A percentile compares a stretch with the other conserved stretches of the same genome.
Conservation (phyloP, 1,139 yeast species). For the Sugiyamaella neomexicana region DNA sequence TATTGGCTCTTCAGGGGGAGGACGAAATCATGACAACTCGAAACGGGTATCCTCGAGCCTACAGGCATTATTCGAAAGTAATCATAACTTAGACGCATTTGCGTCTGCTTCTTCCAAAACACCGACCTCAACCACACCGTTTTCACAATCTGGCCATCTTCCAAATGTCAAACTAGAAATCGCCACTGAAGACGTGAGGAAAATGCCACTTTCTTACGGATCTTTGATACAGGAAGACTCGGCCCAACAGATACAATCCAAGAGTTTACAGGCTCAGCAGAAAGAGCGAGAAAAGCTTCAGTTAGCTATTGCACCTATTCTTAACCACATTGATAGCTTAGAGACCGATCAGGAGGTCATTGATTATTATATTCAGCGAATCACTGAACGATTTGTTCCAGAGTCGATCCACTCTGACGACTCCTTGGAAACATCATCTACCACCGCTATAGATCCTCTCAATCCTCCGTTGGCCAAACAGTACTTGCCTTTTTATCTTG, state of each 20-base stretch:
- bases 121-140: not conserved
- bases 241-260: conserved; percentile 3
- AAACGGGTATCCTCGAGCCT: conserved; percentile 19
- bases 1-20: conserved; percentile 8
- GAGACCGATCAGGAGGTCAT: conserved; percentile 34
- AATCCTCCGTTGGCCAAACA: conserved; percentile 25
- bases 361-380: conserved; percentile 29
- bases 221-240: conserved; percentile 22
- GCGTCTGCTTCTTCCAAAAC: conserved; percentile 1
- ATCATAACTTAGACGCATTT: not conserved
- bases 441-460: conserved; percentile 14
- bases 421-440: conserved; percentile 7
- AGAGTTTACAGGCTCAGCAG: conserved; percentile 12
- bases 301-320: conserved; percentile 25
- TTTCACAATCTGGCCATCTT: conserved; percentile 5
- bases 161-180: conserved; percentile 27
- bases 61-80: conserved; percentile 31
- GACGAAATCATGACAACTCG: not conserved
- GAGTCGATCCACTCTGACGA: not conserved
- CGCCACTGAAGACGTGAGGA: conserved; percentile 28
- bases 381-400: conserved; percentile 24
- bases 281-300: conserved; percentile 17
- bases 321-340: conserved; percentile 32
- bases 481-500: conserved; percentile 26
- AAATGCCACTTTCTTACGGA: conserved; percentile 28